Evolutionary conservation across 2,329 filamentous ascomycete genomes (phyloP).

Genomic region (Clarireedia monteithiana): DNA sequence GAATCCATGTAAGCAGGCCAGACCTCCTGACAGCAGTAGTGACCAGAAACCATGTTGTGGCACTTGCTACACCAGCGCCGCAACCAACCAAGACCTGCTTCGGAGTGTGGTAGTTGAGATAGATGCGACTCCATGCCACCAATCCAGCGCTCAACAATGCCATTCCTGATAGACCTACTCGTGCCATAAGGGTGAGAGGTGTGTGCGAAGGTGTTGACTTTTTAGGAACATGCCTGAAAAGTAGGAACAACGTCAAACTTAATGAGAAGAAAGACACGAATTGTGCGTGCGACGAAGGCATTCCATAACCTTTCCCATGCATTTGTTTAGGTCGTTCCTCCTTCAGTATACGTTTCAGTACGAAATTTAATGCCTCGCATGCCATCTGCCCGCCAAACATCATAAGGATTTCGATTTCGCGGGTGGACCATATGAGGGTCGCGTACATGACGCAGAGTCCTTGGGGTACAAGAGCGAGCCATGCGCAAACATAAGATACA

Average conservation of each 20-base stretch:
- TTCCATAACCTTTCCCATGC: constrained; percentile 91
- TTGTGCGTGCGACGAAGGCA: constrained; percentile 93
- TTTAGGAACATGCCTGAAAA: constrained; percentile 65
- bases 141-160: constrained; percentile 54
- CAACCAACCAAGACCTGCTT: constrained; percentile 80
- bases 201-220: constrained; percentile 33
- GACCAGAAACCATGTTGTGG: constrained; percentile 68
- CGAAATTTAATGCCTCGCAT: constrained; percentile 87
- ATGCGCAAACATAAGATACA: constrained; percentile 82
- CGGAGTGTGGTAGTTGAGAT: constrained; percentile 86
- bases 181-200: constrained; percentile 54
- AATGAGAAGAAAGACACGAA: constrained; percentile 89
- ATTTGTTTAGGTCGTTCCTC: constrained; percentile 79
- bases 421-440: constrained; percentile 82
- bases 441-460: constrained; percentile 84
- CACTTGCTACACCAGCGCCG: constrained; percentile 61
- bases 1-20: constrained; percentile 64
- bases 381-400: constrained; percentile 89
- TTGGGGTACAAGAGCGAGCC: constrained; percentile 89
- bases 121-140: constrained; percentile 78
- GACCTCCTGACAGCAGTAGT: constrained; percentile 58
- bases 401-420: constrained; percentile 80
- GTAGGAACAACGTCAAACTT: constrained; percentile 75
- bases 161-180: constrained; percentile 45
- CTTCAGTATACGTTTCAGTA: constrained; percentile 82